Evolutionary conservation across 306 rosid genomes (phyloP), one percentile per base, ranked within the genome.

Genomic region (Benincasa hispida): DNA sequence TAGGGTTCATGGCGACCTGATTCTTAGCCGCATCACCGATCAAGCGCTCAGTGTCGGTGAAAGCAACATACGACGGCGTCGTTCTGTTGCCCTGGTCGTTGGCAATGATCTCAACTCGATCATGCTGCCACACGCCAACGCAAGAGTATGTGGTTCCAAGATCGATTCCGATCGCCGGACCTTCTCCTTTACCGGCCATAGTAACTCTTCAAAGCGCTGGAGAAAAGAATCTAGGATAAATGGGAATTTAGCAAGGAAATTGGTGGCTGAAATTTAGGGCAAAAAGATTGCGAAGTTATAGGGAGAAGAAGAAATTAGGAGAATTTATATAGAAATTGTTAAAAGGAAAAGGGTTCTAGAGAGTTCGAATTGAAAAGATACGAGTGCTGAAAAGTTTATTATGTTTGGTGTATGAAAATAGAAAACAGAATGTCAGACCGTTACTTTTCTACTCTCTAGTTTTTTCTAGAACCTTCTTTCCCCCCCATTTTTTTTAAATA

Each of bases 11-110:
- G 79, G 90, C 92, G 80, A 88, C 92, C 72, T 90, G 95, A 62
- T 90, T 88, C 90, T 86, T 86, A 0, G 92, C 94, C 0, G 94
- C 94, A 13, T 89, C 94, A 24, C 91, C 94, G 66, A 87, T 86
- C 81, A 90, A 77, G 3, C 92, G 78, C 65, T 90, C 95, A 0
- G 83, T 27, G 10, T 86, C 88, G 5, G 90, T 86, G 79, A 90
- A 88, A 14, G 55, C 92, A 3, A 86, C 95, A 47, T 86, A 86
- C 21, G 92, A 90, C 3, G 95, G 90, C 6, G 95, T 90, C 0
- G 90, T 90, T 3, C 92, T 41, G 85, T 85, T 90, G 0, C 90
- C 92, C 25, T 90, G 95, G 60, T 90, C 95, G 30, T 90, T 88
- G 11, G 91, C 89, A 10, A 85, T 90, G 77, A 88, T 90, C 67